Conservation (phyloP, 2,329 filamentous ascomycete genomes). For the Seiridium cupressi region DNA sequence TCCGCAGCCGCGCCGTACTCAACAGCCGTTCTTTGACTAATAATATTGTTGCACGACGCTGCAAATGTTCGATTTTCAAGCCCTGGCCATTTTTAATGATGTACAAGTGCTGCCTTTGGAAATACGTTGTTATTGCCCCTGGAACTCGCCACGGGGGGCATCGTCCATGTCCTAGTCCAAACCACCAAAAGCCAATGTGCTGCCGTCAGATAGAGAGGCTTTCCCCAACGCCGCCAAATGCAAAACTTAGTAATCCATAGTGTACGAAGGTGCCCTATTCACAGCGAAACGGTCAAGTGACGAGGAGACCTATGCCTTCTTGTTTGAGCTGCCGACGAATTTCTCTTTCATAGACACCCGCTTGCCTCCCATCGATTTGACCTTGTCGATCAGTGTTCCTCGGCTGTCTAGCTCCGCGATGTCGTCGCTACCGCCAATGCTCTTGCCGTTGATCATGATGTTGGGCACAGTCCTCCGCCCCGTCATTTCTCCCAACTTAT, state of each 20-base stretch:
- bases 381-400: conserved; percentile 66
- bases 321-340: conserved; percentile 19
- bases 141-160: too few relatives aligned
- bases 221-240: neutral
- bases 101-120: neutral
- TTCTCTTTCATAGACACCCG: conserved; percentile 52
- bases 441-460: conserved; percentile 81
- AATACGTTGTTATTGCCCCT: neutral
- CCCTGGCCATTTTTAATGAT: neutral
- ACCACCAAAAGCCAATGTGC: neutral
- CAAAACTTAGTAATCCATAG: neutral
- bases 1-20: too few relatives aligned
- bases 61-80: too few relatives aligned
- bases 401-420: conserved; percentile 68
- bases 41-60: too few relatives aligned
- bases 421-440: conserved; percentile 88
- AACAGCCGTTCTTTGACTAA: too few relatives aligned
- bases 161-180: neutral
- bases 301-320: neutral
- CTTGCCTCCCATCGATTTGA: conserved; percentile 73
- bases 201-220: neutral
- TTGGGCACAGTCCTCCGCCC: conserved; percentile 88
- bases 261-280: neutral
- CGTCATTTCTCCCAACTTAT: conserved; percentile 68
- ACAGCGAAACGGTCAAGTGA: neutral